Conservation (phyloP, 148 eudicot species). For the Polygonum aviculare region DNA sequence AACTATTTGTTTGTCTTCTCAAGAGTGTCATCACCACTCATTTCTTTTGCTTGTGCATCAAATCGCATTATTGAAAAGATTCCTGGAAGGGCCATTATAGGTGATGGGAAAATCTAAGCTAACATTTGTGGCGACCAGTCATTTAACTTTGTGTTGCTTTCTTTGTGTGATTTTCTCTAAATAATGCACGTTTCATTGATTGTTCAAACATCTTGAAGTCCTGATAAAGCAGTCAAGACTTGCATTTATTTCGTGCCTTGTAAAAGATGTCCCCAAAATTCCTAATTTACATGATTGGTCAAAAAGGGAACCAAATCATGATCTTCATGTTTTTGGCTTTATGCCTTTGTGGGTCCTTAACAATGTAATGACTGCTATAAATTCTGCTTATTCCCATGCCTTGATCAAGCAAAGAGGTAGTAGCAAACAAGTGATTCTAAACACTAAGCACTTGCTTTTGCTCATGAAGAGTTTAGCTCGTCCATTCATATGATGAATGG, state of each 20-base stretch:
- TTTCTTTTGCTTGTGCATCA: background rate
- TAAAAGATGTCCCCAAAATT: background rate
- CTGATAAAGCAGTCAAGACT: background rate
- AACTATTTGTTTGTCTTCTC: background rate
- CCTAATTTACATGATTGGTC: constrained; percentile 2
- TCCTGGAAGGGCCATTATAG: background rate
- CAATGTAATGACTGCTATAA: background rate
- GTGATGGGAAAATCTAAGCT: background rate
- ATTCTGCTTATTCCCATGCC: background rate
- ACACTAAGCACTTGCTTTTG: background rate
- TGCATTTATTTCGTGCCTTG: background rate
- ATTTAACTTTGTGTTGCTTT: background rate
- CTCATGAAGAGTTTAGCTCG: background rate
- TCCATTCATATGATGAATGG: background rate
- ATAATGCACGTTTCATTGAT: background rate
- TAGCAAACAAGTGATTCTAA: background rate
- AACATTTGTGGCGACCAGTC: background rate
- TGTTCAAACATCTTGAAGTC: background rate
- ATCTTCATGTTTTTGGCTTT: constrained; percentile 1
- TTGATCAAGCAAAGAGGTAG: background rate
- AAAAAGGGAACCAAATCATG: background rate
- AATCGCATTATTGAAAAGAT: background rate
- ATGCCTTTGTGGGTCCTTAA: constrained; percentile 6
- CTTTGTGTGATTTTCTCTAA: background rate
- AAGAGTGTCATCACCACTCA: background rate